A percentile compares a stretch with the other conserved stretches of the same genome.
Evolutionary conservation across 23 red algal species (phyloP).

Genomic region (Gracilaria gracilis): DNA sequence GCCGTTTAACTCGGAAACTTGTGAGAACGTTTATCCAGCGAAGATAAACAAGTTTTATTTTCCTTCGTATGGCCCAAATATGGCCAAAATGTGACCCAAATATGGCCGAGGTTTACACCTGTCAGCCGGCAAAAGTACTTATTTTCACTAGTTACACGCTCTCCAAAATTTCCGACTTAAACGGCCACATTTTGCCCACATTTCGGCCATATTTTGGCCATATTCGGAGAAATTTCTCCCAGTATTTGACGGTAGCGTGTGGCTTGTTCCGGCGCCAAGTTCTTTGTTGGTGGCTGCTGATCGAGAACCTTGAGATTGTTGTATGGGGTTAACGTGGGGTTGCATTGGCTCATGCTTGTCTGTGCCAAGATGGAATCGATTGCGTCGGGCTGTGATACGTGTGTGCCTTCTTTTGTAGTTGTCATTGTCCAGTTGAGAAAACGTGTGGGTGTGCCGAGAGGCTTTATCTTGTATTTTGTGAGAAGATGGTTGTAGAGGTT

Average conservation of each 20-base stretch:
- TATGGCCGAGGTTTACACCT: too few relatives aligned
- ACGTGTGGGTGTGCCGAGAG: background rate
- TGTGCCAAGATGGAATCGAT: background rate
- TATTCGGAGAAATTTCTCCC: background rate
- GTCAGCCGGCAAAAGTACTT: too few relatives aligned
- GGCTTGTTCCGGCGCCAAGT: background rate
- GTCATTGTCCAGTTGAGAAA: background rate
- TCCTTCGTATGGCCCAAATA: too few relatives aligned
- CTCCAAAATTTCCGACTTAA: too few relatives aligned
- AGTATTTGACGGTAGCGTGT: background rate
- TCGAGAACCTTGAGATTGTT: background rate
- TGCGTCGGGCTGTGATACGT: constrained; percentile 1
- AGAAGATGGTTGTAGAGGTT: background rate
- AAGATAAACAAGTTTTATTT: too few relatives aligned
- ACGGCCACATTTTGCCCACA: too few relatives aligned
- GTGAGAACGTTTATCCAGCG: too few relatives aligned
- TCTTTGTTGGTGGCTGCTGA: background rate
- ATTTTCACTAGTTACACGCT: too few relatives aligned
- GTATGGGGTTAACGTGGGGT: background rate
- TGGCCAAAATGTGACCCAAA: too few relatives aligned
- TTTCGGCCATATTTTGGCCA: too few relatives aligned
- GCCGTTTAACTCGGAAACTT: too few relatives aligned
- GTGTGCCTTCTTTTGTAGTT: background rate
- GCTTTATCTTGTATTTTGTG: constrained; percentile 3
- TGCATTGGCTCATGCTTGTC: background rate